Base-by-base conservation (phyloP, 2,329 filamentous ascomycete genomes). In the Scytalidium lignicola region DNA sequence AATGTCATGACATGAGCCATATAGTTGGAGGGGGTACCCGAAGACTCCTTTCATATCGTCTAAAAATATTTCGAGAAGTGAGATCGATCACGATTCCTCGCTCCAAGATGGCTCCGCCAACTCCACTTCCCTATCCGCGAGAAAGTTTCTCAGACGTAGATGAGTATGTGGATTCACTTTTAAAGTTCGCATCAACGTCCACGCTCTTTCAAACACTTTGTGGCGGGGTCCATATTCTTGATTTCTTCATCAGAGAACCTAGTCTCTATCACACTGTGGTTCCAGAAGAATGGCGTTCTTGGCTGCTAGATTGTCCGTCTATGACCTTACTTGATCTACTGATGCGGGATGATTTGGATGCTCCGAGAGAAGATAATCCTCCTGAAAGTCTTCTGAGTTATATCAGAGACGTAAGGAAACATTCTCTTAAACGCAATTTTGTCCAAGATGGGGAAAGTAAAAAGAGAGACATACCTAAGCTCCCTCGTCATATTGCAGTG, bases 141-240 rank as follows among this genome's bases (percentile, higher is more conserved):
- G 79, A 81, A 37, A 8, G 32, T 59, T 96, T 92, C 73, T 65
- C 73, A 32, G 81, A 80, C 41, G 71, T 82, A 5, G 88, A 96
- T 43, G 78, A 83, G 47, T 99, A 96, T 66, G 79, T 96, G 44
- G 75, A 88, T 21, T 83, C 83, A 17, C 79, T 97, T 12, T 75
- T 97, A 21, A 65, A 81, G 18, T 96, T 97, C 61, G 80, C 84
- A 1, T 83, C 83, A 5, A 83, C 82, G 2, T 88, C 86, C 42
- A 79, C 85, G 47, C 74, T 90, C 1, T 90, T 96, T 58, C 86
- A 89, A 56, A 89, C 88, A 21, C 76, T 99, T n/a, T 96, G 90
- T 64, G 93, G 93, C 47, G 91, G 92, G n/a, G 88, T 97, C 1
- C 93, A 99, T 64, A 91, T 99, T 54, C 77, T 97, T 49, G 93